phyloP scores from a whole-genome alignment of 208 protist species.

The Acanthamoeba pearcei region DNA sequence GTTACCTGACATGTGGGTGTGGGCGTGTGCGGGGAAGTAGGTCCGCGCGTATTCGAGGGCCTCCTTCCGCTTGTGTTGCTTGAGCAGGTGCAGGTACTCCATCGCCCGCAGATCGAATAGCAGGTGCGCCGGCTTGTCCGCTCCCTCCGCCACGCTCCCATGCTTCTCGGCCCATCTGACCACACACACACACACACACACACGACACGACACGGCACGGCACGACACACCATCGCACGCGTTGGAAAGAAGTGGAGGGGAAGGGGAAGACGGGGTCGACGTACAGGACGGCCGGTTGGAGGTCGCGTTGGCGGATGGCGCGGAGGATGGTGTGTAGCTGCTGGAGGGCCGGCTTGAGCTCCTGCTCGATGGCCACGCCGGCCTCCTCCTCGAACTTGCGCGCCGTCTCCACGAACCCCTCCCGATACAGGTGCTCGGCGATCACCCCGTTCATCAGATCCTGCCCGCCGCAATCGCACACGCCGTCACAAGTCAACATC shows the following conservation, averaged over 20 bases:
- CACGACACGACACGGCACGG: no score
- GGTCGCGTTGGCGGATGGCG: constrained; percentile 12
- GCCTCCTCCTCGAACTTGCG: constrained; percentile 49
- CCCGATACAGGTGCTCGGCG: constrained; percentile 37
- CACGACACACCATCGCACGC: not conserved
- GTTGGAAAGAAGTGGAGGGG: not conserved
- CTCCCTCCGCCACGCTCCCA: not conserved
- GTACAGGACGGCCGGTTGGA: constrained; percentile 43
- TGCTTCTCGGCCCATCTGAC: constrained; percentile 14
- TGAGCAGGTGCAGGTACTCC: constrained; percentile 50
- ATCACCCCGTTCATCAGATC: constrained; percentile 40
- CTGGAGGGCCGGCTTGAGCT: constrained; percentile 14
- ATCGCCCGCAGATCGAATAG: constrained; percentile 53
- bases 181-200: not conserved
- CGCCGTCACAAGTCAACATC: no score
- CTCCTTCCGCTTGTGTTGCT: not conserved
- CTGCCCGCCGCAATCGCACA: not conserved
- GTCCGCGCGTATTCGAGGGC: constrained; percentile 53
- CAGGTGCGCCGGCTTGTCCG: not conserved
- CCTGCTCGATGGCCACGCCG: not conserved
- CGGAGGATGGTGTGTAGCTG: constrained; percentile 27
- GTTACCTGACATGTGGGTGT: constrained; percentile 56
- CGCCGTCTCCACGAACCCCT: constrained; percentile 33
- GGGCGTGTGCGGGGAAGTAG: constrained; percentile 32
- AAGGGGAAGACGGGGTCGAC: not conserved